Conservation (phyloP, 129 eudicot genomes). For the Apium graveolens region DNA sequence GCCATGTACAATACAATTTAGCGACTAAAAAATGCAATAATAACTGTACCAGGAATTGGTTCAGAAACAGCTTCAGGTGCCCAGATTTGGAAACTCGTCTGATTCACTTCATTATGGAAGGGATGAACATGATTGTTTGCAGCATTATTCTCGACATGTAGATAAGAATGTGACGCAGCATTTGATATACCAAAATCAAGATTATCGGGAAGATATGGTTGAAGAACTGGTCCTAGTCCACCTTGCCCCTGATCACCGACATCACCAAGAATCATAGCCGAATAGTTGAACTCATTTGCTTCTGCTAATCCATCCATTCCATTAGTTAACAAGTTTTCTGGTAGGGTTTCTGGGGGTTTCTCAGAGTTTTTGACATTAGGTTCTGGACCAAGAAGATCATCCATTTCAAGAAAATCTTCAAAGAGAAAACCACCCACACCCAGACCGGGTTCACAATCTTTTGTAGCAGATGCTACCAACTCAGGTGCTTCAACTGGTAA, state of each 20-base stretch:
- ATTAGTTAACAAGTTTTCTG: slow-evolving; percentile 20
- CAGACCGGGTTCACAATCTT: slow-evolving; percentile 6
- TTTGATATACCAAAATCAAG: slow-evolving; percentile 23
- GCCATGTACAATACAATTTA: slow-evolving; percentile 7
- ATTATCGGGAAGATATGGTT: slow-evolving; percentile 10
- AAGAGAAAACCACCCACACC: slow-evolving; percentile 28
- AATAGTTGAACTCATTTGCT: slow-evolving; percentile 32
- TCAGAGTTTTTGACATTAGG: slow-evolving; percentile 19
- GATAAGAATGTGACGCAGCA: slow-evolving; percentile 9
- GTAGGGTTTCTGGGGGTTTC: slow-evolving; percentile 16
- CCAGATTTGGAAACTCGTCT: slow-evolving; percentile 32
- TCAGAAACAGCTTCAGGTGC: slow-evolving; percentile 20
- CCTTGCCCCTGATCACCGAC: slow-evolving; percentile 15
- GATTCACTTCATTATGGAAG: slow-evolving; percentile 19
- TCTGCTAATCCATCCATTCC: slow-evolving; percentile 43
- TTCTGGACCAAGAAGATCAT: slow-evolving; percentile 52
- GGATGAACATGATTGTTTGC: slow-evolving; percentile 19
- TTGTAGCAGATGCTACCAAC: slow-evolving; percentile 34
- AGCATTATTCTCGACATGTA: slow-evolving; percentile 21
- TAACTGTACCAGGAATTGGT: slow-evolving; percentile 49
- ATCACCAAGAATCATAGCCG: slow-evolving; percentile 17
- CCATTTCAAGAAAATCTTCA: slow-evolving; percentile 69
- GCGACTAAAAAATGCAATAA: slow-evolving; percentile 6
- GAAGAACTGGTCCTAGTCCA: slow-evolving; percentile 22
- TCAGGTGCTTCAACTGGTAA: slow-evolving; percentile 27